Percentiles rank a stretch among this genome's conserved stretches.
phyloP scores from a whole-genome alignment of 495 filamentous ascomycete species.

The Aspergillus bertholletiae region DNA sequence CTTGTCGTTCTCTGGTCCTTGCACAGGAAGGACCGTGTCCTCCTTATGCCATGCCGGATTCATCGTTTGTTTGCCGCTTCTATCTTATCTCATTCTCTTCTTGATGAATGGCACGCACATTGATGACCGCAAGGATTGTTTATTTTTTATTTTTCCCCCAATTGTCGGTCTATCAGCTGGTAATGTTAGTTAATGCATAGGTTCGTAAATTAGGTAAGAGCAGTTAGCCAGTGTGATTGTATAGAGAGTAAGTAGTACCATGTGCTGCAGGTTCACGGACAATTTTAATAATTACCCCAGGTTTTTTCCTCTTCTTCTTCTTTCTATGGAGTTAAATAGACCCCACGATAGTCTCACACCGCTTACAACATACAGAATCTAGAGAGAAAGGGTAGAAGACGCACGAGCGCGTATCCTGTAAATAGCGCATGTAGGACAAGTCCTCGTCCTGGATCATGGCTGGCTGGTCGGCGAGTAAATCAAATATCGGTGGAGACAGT shows the following conservation, averaged over 20 bases:
- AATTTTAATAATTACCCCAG: neutral
- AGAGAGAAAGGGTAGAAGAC: neutral
- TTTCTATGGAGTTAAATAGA: neutral
- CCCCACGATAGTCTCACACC: neutral
- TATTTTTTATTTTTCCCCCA: neutral
- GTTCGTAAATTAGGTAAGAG: neutral
- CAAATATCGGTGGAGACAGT: neutral
- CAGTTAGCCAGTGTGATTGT: no score
- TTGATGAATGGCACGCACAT: neutral
- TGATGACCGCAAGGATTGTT: neutral
- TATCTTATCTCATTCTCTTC: neutral
- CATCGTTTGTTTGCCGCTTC: neutral
- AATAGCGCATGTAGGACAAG: neutral
- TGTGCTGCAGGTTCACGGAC: neutral
- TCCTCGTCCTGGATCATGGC: neutral
- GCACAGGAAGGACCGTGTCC: neutral
- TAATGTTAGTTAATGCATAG: no score
- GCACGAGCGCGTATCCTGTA: neutral
- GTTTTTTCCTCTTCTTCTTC: no score
- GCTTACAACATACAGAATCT: neutral
- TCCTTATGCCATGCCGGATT: neutral
- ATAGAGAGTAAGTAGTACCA: no score
- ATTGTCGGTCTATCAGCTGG: neutral
- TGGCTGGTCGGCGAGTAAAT: neutral
- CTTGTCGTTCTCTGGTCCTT: neutral